These are phyloP conservation scores for Pythium insidiosum DNA, from an alignment of 352 stramenopile genomes.

Conservation along the genomic window DNA sequence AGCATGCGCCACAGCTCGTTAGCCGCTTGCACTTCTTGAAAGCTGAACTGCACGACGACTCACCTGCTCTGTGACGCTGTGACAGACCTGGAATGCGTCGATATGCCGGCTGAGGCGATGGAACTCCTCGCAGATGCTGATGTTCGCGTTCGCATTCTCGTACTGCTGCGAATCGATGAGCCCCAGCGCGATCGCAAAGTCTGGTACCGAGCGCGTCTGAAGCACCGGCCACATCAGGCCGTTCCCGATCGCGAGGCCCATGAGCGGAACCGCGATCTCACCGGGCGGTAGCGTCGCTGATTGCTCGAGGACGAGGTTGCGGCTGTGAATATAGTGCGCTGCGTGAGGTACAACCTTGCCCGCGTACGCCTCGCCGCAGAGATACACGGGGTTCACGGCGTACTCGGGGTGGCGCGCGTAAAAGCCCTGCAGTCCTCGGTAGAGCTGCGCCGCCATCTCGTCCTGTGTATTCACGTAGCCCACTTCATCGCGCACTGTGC, in stretches of 20 bases:
- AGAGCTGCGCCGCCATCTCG: slow-evolving; percentile 81
- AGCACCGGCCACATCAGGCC: slow-evolving; percentile 79
- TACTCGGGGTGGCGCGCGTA: slow-evolving; percentile 83
- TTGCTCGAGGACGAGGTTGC: slow-evolving; percentile 43
- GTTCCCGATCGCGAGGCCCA: slow-evolving; percentile 89
- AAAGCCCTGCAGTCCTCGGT: slow-evolving; percentile 89
- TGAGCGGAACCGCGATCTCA: slow-evolving; percentile 55
- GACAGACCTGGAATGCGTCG: slow-evolving; percentile 66
- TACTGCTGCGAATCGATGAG: slow-evolving; percentile 83
- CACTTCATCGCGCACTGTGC: slow-evolving; percentile 54
- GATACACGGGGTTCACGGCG: slow-evolving; percentile 42
- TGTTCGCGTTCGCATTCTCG: slow-evolving; percentile 58
- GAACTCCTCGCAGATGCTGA: slow-evolving; percentile 69
- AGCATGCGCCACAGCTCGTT: too few species aligned
- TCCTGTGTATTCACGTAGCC: slow-evolving; percentile 68
- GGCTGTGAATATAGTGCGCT: slow-evolving; percentile 88
- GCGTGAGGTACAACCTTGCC: slow-evolving; percentile 96
- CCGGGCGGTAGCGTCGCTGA: slow-evolving; percentile 17
- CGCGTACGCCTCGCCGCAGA: slow-evolving; percentile 93
- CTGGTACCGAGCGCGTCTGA: slow-evolving; percentile 69
- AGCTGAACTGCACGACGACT: neutral
- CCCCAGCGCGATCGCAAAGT: slow-evolving; percentile 72
- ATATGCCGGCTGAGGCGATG: slow-evolving; percentile 64
- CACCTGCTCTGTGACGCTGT: slow-evolving; percentile 49
- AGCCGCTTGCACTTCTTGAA: neutral